These are phyloP conservation scores for Rhododendron molle DNA, from an alignment of 148 eudicot genomes.

Conservation along the genomic window DNA sequence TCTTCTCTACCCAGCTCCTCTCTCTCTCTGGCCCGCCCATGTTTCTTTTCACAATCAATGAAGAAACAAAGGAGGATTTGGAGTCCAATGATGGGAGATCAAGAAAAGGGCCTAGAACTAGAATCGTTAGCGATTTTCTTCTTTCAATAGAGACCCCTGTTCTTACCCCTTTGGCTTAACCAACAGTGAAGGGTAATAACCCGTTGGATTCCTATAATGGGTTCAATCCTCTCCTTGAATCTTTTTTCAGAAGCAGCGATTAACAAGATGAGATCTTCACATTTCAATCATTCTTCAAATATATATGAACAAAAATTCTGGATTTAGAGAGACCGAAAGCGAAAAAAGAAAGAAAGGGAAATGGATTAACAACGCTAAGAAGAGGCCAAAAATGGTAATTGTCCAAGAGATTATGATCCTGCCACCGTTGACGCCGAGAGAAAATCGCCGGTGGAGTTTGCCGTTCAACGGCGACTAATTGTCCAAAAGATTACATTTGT, in stretches of 20 bases:
- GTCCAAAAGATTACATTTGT: no score
- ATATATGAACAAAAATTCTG: no score
- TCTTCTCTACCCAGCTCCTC: no score
- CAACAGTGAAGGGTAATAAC: constrained; percentile 31
- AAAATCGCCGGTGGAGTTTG: no score
- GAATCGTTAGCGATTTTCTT: constrained; percentile 68
- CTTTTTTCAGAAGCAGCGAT: constrained; percentile 51
- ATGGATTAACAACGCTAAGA: no score
- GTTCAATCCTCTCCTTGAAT: constrained; percentile 76
- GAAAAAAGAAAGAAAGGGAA: no score
- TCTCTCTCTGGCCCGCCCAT: constrained; percentile 58
- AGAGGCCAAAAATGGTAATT: no score
- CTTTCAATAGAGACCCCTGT: constrained; percentile 40
- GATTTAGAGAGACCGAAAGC: no score
- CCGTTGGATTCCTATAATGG: constrained; percentile 31
- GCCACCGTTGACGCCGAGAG: no score
- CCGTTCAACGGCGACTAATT: no score
- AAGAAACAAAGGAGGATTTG: constrained; percentile 84
- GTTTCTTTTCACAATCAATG: constrained; percentile 79
- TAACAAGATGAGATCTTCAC: constrained; percentile 51
- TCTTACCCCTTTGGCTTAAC: constrained; percentile 54
- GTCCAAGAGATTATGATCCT: no score
- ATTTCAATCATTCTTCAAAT: no score
- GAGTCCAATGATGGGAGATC: constrained; percentile 76
- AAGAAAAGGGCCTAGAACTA: constrained; percentile 57